Percentiles rank a stretch among this genome's conserved stretches.
phyloP scores from a whole-genome alignment of 176 grass and related monocot species.

The Triticum aestivum region IWGSC_CS_RefSeq_v2.1 NC_057799.1:517716000-517716499 shows the following conservation, averaged over 20 bases:
- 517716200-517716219: neutral
- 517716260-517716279: slow-evolving; percentile 27
- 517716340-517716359: neutral
- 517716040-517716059: slow-evolving; percentile 26
- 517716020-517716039: neutral
- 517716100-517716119: slow-evolving; percentile 20
- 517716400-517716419: neutral
- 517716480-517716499: slow-evolving; percentile 42
- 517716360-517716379: neutral
- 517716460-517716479: slow-evolving; percentile 21
- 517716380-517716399: neutral
- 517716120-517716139: slow-evolving; percentile 8
- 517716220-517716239: slow-evolving; percentile 24
- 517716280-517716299: neutral
- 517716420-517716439: slow-evolving; percentile 43
- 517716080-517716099: slow-evolving; percentile 41
- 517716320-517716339: slow-evolving; percentile 24
- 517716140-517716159: neutral
- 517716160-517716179: slow-evolving; percentile 9
- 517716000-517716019: neutral
- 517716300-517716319: neutral
- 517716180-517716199: slow-evolving; percentile 19
- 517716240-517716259: slow-evolving; percentile 31
- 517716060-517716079: neutral
- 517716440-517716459: slow-evolving; percentile 22